These are phyloP conservation scores for Gastrolobium villosum DNA, from an alignment of 306 rosid genomes.

Conservation along the genomic window DNA sequence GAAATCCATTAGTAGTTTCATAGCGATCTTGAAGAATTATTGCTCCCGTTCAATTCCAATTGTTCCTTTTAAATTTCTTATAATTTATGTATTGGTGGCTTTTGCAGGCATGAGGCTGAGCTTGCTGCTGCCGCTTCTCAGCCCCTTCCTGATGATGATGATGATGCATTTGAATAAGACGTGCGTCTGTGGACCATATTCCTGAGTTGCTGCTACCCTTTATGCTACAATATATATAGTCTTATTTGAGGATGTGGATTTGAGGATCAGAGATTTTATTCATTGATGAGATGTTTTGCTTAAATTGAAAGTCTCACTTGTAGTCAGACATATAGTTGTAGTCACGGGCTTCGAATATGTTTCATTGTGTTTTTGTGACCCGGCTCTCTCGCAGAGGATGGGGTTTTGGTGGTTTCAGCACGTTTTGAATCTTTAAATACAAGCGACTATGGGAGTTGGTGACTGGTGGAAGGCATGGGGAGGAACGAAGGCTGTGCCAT, in stretches of 20 bases:
- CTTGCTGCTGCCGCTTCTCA: constrained; percentile 66
- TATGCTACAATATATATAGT: constrained; percentile 35
- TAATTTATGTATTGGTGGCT: not conserved
- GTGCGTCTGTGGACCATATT: not conserved
- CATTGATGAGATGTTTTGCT: not conserved
- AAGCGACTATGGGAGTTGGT: no score
- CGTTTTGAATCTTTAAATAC: no score
- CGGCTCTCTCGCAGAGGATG: no score
- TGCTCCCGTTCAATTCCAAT: not conserved
- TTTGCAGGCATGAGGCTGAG: constrained; percentile 78
- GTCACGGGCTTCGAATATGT: no score
- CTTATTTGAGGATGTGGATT: no score
- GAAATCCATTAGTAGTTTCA: not conserved
- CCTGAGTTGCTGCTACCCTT: constrained; percentile 19
- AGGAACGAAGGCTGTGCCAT: no score
- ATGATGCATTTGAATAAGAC: constrained; percentile 67
- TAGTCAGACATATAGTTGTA: no score
- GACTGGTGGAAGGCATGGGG: no score
- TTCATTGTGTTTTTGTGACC: no score
- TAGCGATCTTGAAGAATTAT: not conserved
- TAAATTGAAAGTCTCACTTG: not conserved
- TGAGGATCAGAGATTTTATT: no score
- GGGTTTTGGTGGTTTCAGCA: no score
- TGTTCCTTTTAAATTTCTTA: not conserved
- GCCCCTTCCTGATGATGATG: constrained; percentile 89